These are phyloP conservation scores for Dunaliella primolecta DNA, from an alignment of 139 green algal genomes.

Conservation along the genomic window DNA sequence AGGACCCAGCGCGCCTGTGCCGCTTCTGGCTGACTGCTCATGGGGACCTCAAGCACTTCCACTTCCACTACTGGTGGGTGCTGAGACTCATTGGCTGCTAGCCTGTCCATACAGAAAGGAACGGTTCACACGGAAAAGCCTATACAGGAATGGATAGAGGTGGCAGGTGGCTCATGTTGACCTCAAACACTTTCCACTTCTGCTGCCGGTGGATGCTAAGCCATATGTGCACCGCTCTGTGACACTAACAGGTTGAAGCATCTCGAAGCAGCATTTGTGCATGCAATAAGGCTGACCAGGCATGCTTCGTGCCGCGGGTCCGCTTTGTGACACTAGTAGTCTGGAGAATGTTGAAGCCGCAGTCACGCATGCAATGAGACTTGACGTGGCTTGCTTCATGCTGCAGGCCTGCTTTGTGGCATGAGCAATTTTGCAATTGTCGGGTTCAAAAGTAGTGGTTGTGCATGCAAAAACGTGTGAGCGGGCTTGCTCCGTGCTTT, in stretches of 20 bases:
- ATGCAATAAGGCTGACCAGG: no score
- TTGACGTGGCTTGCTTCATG: no score
- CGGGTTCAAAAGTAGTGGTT: no score
- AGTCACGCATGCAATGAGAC: no score
- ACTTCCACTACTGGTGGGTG: constrained; percentile 80
- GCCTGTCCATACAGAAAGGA: background rate
- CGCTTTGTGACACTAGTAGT: no score
- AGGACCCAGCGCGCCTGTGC: constrained; percentile 48
- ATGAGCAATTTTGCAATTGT: no score
- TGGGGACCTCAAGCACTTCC: constrained; percentile 90
- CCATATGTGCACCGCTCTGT: background rate
- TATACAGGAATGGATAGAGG: background rate
- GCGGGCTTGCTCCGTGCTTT: no score
- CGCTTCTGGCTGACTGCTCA: constrained; percentile 70
- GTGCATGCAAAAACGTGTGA: no score
- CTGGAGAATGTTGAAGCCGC: no score
- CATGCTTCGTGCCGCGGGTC: no score
- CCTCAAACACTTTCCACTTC: no score
- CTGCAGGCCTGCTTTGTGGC: no score
- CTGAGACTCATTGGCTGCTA: background rate
- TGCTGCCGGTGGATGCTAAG: background rate
- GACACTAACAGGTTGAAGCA: background rate
- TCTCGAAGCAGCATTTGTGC: background rate
- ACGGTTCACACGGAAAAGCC: background rate
- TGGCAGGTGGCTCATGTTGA: background rate